Base-by-base conservation (phyloP, 768 basidiomycete genomes). In the Termitomyces sp. region DNA sequence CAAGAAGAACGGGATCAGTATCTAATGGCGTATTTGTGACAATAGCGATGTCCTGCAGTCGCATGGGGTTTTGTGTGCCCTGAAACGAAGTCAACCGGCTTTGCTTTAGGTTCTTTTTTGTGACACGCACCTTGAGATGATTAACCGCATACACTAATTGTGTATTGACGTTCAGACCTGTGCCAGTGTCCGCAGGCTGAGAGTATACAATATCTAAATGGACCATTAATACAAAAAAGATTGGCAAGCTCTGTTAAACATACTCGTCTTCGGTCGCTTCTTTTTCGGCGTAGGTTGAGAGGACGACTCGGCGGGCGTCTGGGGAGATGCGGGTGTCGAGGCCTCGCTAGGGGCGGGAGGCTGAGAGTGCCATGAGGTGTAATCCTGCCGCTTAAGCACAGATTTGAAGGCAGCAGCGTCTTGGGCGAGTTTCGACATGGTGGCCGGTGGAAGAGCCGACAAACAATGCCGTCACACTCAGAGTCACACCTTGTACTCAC, bases 41-140 rank as follows among this genome's bases (percentile, higher is more conserved):
- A 46, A 95, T 87, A 2, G 94, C 91, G 50, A 96, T 79, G 70
- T 96, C 94, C 72, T 95, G 89, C 51, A 96, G 75, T 4, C 94
- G 88, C 82, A 92, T 92, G 12, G 94, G 94, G 62, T 85, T 88
- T 61, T 82, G 85, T 24, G 90, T 86, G 1, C 82, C 80, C 86
- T 88, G 45, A 18, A 68, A 56, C 42, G 38, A 4, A 33, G 16
- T 32, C 44, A 55, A 45, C 45, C 55, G 57, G 62, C 48, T 59
- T 64, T 38, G 36, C 38, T 59, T 46, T 40, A 42, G 59, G 32
- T 40, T 35, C 36, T 22, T 32, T 20, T 15, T 33, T 7, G 15
- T 55, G 52, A 61, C 51, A 28, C 73, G 60, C 68, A 90, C 91
- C 79, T 91, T 95, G 62, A 96, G 83, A 73, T 89, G 82, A 65